Conservation (phyloP, 169 alveolate genomes). For the Plasmodium fragile region DNA sequence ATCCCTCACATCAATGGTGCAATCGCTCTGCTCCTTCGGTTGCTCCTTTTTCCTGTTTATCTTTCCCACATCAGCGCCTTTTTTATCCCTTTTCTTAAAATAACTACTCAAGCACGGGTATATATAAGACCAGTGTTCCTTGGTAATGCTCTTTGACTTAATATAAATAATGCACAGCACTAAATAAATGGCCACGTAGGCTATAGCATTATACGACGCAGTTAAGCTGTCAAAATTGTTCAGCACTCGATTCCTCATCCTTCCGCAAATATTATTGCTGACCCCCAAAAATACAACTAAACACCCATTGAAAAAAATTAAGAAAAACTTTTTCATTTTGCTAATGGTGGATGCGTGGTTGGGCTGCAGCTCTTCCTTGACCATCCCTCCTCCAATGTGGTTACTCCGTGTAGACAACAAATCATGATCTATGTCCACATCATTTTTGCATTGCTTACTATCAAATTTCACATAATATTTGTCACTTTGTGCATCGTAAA, state of each 20-base stretch:
- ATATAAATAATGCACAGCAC: conserved; percentile 19
- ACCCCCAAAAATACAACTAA: conserved; percentile 69
- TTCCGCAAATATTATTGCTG: conserved; percentile 58
- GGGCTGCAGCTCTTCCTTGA: background rate
- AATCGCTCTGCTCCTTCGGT: background rate
- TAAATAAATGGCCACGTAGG: conserved; percentile 46
- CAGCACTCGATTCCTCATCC: conserved; percentile 61
- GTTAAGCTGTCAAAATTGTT: conserved; percentile 65
- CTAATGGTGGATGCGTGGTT: background rate
- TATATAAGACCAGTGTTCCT: conserved; percentile 50
- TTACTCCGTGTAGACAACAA: background rate
- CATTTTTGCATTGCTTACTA: background rate
- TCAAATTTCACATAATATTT: background rate
- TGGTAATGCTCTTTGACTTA: conserved; percentile 21
- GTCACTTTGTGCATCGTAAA: background rate
- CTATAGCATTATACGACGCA: conserved; percentile 71
- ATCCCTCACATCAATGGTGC: background rate
- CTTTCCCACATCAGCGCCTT: background rate
- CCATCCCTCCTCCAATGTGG: background rate
- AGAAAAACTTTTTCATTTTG: conserved; percentile 38
- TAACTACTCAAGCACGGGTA: conserved; percentile 41
- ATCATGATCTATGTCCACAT: background rate
- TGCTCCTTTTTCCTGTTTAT: conserved; percentile 1
- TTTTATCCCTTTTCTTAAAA: conserved; percentile 4
- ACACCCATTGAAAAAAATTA: conserved; percentile 61